These are phyloP conservation scores for Amaranthus cruentus DNA, from an alignment of 148 eudicot genomes.

Conservation along the genomic window DNA sequence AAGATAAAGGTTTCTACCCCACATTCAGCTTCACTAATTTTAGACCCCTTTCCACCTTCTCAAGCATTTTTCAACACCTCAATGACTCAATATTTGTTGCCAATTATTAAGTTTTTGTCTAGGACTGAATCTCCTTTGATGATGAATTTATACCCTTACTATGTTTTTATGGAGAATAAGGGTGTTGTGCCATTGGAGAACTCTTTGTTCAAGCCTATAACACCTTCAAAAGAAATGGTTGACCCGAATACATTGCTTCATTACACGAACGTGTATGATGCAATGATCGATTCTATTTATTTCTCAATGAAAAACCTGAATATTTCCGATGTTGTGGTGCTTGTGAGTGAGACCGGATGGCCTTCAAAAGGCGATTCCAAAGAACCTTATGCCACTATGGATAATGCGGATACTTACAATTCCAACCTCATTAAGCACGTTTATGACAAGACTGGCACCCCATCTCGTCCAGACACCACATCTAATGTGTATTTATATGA, in stretches of 20 bases:
- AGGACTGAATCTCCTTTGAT: slow-evolving; percentile 68
- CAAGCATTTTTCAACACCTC: slow-evolving; percentile 85
- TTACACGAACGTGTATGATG: slow-evolving; percentile 85
- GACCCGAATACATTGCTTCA: slow-evolving; percentile 90
- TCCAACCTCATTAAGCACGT: slow-evolving; percentile 83
- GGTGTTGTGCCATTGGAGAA: slow-evolving; percentile 91
- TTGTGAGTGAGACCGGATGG: slow-evolving; percentile 94
- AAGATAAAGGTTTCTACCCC: slow-evolving; percentile 76
- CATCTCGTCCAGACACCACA: slow-evolving; percentile 68
- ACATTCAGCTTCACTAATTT: slow-evolving; percentile 59
- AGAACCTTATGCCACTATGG: slow-evolving; percentile 80
- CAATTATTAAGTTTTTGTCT: slow-evolving; percentile 65
- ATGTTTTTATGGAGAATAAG: slow-evolving; percentile 87
- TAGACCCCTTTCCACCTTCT: slow-evolving; percentile 93
- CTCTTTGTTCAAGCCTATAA: slow-evolving; percentile 76
- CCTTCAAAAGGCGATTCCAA: slow-evolving; percentile 88
- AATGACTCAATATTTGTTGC: slow-evolving; percentile 42
- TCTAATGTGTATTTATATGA: slow-evolving; percentile 77
- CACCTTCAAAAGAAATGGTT: slow-evolving; percentile 95
- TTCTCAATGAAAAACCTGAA: slow-evolving; percentile 80
- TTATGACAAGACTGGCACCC: slow-evolving; percentile 60
- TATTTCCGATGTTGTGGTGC: slow-evolving; percentile 57
- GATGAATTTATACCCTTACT: slow-evolving; percentile 95
- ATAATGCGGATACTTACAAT: slow-evolving; percentile 78
- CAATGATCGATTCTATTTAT: slow-evolving; percentile 86